Evolutionary conservation across 345 rosid genomes (phyloP).

Genomic region (Lumnitzera littorea): DNA sequence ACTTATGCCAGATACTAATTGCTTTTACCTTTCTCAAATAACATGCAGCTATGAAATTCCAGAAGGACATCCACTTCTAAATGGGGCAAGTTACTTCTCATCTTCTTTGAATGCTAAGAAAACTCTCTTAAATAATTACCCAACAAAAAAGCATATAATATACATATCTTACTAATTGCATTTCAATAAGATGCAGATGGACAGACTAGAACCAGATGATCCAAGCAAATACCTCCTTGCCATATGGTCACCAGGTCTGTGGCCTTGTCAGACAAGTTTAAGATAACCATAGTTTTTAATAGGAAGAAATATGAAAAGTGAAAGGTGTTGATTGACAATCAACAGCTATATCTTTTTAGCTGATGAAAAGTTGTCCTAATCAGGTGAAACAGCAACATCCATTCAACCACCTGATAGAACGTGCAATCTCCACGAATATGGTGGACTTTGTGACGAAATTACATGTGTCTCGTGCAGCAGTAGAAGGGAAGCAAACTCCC

Average conservation of each 20-base stretch:
- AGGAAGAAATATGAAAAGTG: too few relatives aligned
- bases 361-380: slow-evolving; percentile 11
- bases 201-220: slow-evolving; percentile 72
- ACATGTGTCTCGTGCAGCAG: slow-evolving; percentile 78
- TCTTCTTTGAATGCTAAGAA: not conserved
- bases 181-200: slow-evolving; percentile 42
- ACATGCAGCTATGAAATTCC: slow-evolving; percentile 84
- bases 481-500: slow-evolving; percentile 55
- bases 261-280: not conserved
- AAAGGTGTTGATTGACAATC: not conserved
- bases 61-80: slow-evolving; percentile 77
- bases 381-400: slow-evolving; percentile 87
- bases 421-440: slow-evolving; percentile 46
- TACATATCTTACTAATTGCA: slow-evolving; percentile 8
- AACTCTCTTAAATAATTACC: too few relatives aligned
- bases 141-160: slow-evolving; percentile 1
- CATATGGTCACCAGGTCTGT: slow-evolving; percentile 91
- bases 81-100: slow-evolving; percentile 42
- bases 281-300: too few relatives aligned
- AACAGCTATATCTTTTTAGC: slow-evolving; percentile 1
- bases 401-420: slow-evolving; percentile 45
- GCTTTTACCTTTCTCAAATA: not conserved
- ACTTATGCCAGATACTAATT: too few relatives aligned
- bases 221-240: slow-evolving; percentile 85
- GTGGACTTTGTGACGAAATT: slow-evolving; percentile 39